Evolutionary conservation across 23 red algal species (phyloP), one percentile per base, ranked within the genome.

Genomic region (Gracilaria gracilis): DNA sequence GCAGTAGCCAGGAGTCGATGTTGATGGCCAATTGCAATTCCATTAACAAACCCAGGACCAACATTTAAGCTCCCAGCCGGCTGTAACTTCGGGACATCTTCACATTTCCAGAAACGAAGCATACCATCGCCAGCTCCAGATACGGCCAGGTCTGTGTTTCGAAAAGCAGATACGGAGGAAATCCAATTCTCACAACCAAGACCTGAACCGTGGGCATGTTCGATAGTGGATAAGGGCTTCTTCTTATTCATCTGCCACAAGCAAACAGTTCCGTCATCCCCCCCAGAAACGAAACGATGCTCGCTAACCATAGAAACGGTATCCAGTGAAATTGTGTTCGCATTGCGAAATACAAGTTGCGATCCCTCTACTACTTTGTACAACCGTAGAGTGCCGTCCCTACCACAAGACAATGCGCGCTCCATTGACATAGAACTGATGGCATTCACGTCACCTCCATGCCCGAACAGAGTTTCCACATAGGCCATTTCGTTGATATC

Each of bases 311-410:
- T 91, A 17, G 97, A 28, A 38, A 98, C 89, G 24, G 88, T 46
- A 82, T 98, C 97, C 5, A 96, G 83, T 28, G 93, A 92, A 37
- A 85, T 81, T 12, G 87, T 86, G 28, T 53, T 55, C 40, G 91
- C 80, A 25, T 77, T 90, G 19, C 94, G 74, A 78, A 90, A 98
- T 25, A 98, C 87, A 17, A 98, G 81, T 74, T 98, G 97, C 15
- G 93, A 89, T 38, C 84, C 93, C 31, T 98, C 97, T 0, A 84
- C 72, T 57, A 98, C 78, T 75, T 98, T 98, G 85, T 95, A 98
- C 27, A 93, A 38, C 12, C 97, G 93, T 32, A 98, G 58, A 11
- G 97, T 95, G 31, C 97, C 86, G 51, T 98, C 97, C 31, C 84
- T 76, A 0, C 97, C 97, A 33, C 78, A 94, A 19, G 89, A 85